A percentile compares a stretch with the other conserved stretches of the same genome.
phyloP scores from a whole-genome alignment of 345 rosid genomes.

The Euphorbia tirucalli region DNA sequence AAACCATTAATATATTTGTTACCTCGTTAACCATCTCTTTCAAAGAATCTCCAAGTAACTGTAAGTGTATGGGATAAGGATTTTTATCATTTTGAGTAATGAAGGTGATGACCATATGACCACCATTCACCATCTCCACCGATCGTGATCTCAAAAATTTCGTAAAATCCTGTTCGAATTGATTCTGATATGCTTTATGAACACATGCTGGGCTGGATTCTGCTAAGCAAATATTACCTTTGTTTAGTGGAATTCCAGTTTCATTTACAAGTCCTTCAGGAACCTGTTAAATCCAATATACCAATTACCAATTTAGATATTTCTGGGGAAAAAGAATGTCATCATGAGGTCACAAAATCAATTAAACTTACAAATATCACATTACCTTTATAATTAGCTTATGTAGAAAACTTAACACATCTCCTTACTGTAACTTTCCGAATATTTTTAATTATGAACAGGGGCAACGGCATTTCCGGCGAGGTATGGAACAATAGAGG shows the following conservation, averaged over 20 bases:
- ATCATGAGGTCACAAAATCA: too few species aligned
- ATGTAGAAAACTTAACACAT: too few species aligned
- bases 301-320: neutral
- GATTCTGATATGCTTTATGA: constrained; percentile 24
- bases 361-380: too few species aligned
- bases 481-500: too few species aligned
- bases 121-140: constrained; percentile 23
- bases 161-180: constrained; percentile 24
- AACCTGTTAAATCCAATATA: too few species aligned
- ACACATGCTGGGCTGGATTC: constrained; percentile 28
- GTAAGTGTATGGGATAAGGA: constrained; percentile 3
- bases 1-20: too few species aligned
- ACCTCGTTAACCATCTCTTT: constrained; percentile 35
- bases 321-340: too few species aligned
- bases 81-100: constrained; percentile 7
- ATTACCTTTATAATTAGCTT: too few species aligned
- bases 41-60: constrained; percentile 16
- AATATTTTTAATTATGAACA: too few species aligned
- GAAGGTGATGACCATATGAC: constrained; percentile 23
- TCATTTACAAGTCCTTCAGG: constrained; percentile 12
- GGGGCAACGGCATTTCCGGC: too few species aligned
- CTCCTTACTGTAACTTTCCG: too few species aligned
- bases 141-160: constrained; percentile 22
- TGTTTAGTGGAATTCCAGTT: constrained; percentile 25
- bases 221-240: constrained; percentile 24